These are phyloP conservation scores for Colletotrichum somersetense DNA, from an alignment of 2,329 filamentous ascomycete species.

Conservation along the genomic window DNA sequence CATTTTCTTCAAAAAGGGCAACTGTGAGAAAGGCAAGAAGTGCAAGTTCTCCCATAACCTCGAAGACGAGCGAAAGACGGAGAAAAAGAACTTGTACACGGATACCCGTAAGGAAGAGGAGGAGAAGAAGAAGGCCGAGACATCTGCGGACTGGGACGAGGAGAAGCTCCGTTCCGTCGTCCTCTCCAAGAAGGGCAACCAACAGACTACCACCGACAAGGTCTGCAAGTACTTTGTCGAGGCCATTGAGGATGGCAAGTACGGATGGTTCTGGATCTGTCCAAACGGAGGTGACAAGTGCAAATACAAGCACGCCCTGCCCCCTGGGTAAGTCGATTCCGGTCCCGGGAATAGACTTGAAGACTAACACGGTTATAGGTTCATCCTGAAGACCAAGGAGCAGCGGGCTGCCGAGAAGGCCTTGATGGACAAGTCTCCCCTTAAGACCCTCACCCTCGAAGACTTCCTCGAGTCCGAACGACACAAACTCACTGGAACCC, in stretches of 20 bases:
- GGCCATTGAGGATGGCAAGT: constrained; percentile 97
- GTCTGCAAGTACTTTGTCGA: constrained; percentile 99
- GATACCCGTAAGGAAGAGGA: constrained; percentile 82
- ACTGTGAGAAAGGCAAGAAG: constrained; percentile 96
- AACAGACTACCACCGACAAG: constrained; percentile 94
- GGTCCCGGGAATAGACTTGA: neutral
- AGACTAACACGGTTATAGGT: constrained; percentile 65
- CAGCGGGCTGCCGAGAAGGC: constrained; percentile 96
- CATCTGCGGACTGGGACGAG: constrained; percentile 97
- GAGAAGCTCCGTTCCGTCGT: constrained; percentile 94
- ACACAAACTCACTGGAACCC: constrained; percentile 90
- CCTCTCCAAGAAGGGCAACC: constrained; percentile 96
- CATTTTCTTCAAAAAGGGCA: constrained; percentile 96
- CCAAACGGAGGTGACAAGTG: constrained; percentile 97
- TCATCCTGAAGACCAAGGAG: constrained; percentile 97
- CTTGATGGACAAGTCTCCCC: constrained; percentile 92
- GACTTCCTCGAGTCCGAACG: constrained; percentile 97
- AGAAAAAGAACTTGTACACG: constrained; percentile 92
- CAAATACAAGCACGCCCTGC: constrained; percentile 97
- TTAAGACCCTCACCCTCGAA: constrained; percentile 94
- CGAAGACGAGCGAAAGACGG: constrained; percentile 88
- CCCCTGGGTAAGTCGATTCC: constrained; percentile 81
- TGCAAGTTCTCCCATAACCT: constrained; percentile 98
- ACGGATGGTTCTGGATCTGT: constrained; percentile 99
- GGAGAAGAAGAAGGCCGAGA: constrained; percentile 88